Conservation (phyloP, 2,329 filamentous ascomycete genomes). For the Tolypocladium paradoxum region DNA sequence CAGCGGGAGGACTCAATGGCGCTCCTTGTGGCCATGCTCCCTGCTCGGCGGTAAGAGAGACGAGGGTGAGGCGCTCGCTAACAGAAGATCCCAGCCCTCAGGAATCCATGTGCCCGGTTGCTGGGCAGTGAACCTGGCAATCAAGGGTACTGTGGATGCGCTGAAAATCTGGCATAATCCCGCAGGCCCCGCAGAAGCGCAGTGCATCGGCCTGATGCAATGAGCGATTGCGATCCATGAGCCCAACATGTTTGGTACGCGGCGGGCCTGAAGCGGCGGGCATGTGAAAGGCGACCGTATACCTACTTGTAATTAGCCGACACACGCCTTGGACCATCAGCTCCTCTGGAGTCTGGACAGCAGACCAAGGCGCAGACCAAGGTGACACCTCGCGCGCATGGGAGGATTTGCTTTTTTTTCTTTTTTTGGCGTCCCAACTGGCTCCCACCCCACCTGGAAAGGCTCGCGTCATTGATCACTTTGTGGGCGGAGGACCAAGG, state of each 20-base stretch:
- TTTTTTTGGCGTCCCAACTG: conserved; percentile 4
- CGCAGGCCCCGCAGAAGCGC: neutral
- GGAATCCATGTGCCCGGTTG: neutral
- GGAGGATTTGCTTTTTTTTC: conserved; percentile 10
- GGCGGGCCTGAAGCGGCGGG: too few relatives aligned
- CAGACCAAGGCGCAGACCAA: conserved; percentile 2
- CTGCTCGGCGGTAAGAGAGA: neutral
- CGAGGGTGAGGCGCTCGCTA: neutral
- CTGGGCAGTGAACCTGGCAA: neutral
- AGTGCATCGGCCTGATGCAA: neutral
- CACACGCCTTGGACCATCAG: neutral
- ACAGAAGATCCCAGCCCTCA: neutral
- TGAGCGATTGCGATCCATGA: neutral
- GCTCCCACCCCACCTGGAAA: neutral
- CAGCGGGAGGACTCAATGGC: neutral
- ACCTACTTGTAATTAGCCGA: too few relatives aligned
- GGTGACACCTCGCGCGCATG: conserved; percentile 15
- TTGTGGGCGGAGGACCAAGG: neutral
- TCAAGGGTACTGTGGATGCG: neutral
- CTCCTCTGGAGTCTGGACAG: too few relatives aligned
- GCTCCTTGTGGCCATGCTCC: neutral
- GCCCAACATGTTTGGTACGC: neutral
- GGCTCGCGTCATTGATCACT: conserved; percentile 5
- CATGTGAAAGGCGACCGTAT: neutral
- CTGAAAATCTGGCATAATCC: neutral